A percentile compares a stretch with the other conserved stretches of the same genome.
These are phyloP conservation scores for Quercus rubra DNA, from an alignment of 306 rosid genomes.

Conservation along the genomic window DNA sequence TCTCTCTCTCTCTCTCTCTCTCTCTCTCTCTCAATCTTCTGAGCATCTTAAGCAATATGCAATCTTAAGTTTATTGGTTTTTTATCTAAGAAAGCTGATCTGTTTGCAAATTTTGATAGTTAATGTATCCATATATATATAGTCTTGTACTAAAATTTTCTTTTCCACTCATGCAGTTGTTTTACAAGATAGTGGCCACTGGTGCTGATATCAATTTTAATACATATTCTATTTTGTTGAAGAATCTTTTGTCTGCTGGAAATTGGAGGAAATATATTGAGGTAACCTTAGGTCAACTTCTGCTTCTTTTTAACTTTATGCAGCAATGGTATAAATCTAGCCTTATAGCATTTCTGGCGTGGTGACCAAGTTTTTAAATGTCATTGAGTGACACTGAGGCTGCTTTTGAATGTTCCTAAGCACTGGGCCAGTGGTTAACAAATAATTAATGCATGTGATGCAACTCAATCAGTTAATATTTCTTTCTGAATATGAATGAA, in stretches of 20 bases:
- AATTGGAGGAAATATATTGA: slow-evolving; percentile 96
- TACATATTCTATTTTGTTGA: slow-evolving; percentile 79
- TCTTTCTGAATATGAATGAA: not conserved
- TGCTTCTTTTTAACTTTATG: not conserved
- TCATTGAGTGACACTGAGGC: not conserved
- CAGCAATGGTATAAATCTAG: not conserved
- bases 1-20: not conserved
- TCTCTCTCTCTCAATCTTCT: slow-evolving; percentile 6
- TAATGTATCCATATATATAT: not conserved
- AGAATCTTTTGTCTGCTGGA: slow-evolving; percentile 77
- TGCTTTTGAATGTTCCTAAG: not conserved
- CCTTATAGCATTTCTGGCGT: slow-evolving; percentile 4
- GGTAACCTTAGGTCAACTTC: slow-evolving; percentile 33
- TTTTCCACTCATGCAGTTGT: slow-evolving; percentile 50
- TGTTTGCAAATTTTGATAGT: not conserved
- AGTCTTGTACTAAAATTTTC: not conserved
- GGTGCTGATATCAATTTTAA: slow-evolving; percentile 58
- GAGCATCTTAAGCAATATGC: not conserved
- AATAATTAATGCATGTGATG: not conserved
- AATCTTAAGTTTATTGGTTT: not conserved
- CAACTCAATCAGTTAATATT: not conserved
- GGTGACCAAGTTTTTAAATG: not conserved
- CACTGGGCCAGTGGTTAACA: not conserved
- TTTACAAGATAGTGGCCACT: slow-evolving; percentile 70
- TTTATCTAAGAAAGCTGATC: not conserved